Percentiles rank a stretch among this genome's conserved stretches.
phyloP scores from a whole-genome alignment of 257 asterid species.

The Solanum acaule region DNA sequence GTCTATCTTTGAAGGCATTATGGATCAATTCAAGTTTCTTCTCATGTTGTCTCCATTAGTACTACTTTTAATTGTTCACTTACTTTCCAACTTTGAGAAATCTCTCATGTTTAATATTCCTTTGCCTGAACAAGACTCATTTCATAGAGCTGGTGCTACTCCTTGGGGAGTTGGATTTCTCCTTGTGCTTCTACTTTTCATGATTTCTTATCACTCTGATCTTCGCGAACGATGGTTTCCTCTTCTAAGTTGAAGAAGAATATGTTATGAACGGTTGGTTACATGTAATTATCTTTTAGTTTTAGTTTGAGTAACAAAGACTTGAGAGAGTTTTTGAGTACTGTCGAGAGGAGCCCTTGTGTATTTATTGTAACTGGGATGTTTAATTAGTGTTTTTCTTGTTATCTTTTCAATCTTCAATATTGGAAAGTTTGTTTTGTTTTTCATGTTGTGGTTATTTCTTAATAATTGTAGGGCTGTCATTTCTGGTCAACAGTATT shows the following conservation, averaged over 20 bases:
- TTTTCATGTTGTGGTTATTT: not conserved
- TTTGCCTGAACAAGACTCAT: slow-evolving; percentile 45
- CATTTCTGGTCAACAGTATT: not conserved
- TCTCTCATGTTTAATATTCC: slow-evolving; percentile 32
- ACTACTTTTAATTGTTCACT: slow-evolving; percentile 47
- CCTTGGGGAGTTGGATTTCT: slow-evolving; percentile 81
- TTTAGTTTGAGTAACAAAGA: not conserved
- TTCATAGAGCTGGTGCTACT: slow-evolving; percentile 65
- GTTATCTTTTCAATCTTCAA: not conserved
- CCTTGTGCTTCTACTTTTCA: slow-evolving; percentile 72
- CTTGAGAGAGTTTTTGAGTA: not conserved
- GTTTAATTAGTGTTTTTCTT: not conserved
- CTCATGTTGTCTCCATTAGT: slow-evolving; percentile 69
- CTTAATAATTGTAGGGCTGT: not conserved
- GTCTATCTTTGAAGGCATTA: slow-evolving; percentile 49
- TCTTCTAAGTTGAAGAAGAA: slow-evolving; percentile 34
- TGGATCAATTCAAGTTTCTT: slow-evolving; percentile 55
- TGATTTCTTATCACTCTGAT: slow-evolving; percentile 78
- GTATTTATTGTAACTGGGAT: not conserved
- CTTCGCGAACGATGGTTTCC: slow-evolving; percentile 83
- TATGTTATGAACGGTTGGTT: not conserved
- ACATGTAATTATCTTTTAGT: not conserved
- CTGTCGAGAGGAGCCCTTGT: not conserved
- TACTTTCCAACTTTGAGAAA: slow-evolving; percentile 37
- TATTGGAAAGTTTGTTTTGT: not conserved